Percentiles rank a stretch among this genome's conserved stretches.
Evolutionary conservation across 257 asterid species (phyloP).

Genomic region (Fraxinus excelsior): DNA sequence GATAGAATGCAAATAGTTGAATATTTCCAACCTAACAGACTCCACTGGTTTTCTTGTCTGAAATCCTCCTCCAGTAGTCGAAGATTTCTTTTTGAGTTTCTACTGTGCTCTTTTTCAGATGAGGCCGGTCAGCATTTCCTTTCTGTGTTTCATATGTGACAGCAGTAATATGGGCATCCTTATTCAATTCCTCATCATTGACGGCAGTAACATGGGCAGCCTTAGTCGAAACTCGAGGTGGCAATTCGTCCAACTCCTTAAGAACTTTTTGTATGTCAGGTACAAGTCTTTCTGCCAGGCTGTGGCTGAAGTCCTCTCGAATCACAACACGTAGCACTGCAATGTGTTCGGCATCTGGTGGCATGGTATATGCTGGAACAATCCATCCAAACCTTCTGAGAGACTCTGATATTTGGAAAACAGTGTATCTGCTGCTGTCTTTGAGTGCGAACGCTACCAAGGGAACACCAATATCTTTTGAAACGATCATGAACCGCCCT

Average conservation of each 20-base stretch:
- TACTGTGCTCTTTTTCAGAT: conserved; percentile 8
- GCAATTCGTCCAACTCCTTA: conserved; percentile 52
- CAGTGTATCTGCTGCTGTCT: conserved; percentile 58
- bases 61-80: conserved; percentile 56
- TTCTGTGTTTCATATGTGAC: conserved; percentile 18
- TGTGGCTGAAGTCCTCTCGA: conserved; percentile 67
- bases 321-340: conserved; percentile 64
- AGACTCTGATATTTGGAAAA: conserved; percentile 64
- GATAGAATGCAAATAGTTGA: neutral
- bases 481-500: conserved; percentile 56
- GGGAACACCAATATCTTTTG: conserved; percentile 74
- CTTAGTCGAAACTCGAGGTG: conserved; percentile 34
- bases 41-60: conserved; percentile 59
- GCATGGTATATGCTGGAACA: conserved; percentile 84
- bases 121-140: neutral
- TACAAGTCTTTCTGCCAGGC: conserved; percentile 63
- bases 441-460: conserved; percentile 69
- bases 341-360: conserved; percentile 64
- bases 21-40: conserved; percentile 41
- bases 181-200: neutral
- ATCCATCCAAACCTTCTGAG: conserved; percentile 83
- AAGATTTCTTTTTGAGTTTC: conserved; percentile 39
- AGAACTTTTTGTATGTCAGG: conserved; percentile 51
- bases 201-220: conserved; percentile 37
- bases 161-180: conserved; percentile 24